Evolutionary conservation across 176 grass and related monocot genomes (phyloP).

Genomic region (Cenchrus fungigraminus): DNA sequence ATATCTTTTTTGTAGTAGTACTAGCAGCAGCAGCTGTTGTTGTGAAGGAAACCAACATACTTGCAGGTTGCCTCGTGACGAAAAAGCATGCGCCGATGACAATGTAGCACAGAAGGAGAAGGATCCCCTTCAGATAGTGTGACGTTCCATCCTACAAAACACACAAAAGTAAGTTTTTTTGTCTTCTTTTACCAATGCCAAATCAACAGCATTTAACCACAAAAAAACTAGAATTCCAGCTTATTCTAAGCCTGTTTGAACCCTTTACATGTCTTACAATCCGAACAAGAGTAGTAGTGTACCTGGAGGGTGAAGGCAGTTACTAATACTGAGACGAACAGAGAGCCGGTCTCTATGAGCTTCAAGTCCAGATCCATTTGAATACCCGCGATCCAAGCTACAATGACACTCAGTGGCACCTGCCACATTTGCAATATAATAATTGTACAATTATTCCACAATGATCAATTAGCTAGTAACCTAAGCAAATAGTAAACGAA

Average conservation of each 20-base stretch:
- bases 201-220: not conserved
- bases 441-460: not conserved
- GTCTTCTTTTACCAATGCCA: not conserved
- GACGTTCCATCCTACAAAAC: slow-evolving; percentile 74
- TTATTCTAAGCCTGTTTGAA: not conserved
- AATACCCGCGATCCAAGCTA: slow-evolving; percentile 84
- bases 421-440: slow-evolving; percentile 34
- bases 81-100: slow-evolving; percentile 87
- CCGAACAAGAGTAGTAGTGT: not conserved
- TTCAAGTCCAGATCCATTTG: slow-evolving; percentile 97
- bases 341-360: slow-evolving; percentile 67
- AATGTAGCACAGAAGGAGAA: slow-evolving; percentile 82
- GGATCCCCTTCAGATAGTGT: slow-evolving; percentile 86
- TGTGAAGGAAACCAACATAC: slow-evolving; percentile 36
- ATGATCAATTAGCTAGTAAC: slow-evolving; percentile 15
- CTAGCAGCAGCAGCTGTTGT: not conserved
- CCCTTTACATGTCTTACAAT: no score
- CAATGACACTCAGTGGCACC: slow-evolving; percentile 77
- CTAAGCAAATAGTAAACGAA: not conserved
- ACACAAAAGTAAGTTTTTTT: not conserved
- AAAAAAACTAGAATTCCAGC: not conserved
- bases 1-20: not conserved
- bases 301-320: slow-evolving; percentile 85
- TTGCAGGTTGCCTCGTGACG: slow-evolving; percentile 57
- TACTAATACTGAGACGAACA: slow-evolving; percentile 78